These are phyloP conservation scores for Gossypium rotundifolium DNA, from an alignment of 345 rosid species.

Conservation along the genomic window DNA sequence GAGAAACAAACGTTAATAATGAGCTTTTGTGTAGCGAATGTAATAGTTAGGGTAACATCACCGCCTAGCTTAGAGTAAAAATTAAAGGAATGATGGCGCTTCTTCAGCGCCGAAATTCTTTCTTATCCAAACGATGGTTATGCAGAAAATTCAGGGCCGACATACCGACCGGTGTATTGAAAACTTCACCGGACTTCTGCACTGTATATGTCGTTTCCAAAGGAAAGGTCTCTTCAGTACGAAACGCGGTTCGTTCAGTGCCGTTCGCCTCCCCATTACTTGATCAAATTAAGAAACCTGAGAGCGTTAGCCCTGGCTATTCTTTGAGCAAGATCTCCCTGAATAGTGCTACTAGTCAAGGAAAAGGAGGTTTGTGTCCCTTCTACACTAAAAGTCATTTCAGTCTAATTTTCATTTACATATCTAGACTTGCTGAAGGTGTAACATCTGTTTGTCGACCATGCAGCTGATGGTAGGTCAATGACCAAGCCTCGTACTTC, in stretches of 20 bases:
- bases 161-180: constrained; percentile 49
- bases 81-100: not conserved
- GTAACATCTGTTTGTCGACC: not conserved
- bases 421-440: not conserved
- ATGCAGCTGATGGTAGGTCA: not conserved
- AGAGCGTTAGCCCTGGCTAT: not conserved
- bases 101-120: not conserved
- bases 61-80: not conserved
- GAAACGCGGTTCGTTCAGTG: constrained; percentile 50
- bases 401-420: not conserved
- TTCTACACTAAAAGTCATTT: not conserved
- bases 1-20: not conserved
- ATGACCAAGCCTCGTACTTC: constrained; percentile 34
- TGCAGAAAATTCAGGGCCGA: constrained; percentile 69
- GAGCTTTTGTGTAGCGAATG: too few relatives aligned
- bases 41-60: too few relatives aligned
- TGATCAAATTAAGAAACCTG: constrained; percentile 39
- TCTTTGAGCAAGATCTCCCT: constrained; percentile 25
- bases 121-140: not conserved
- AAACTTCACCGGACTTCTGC: constrained; percentile 81
- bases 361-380: constrained; percentile 43
- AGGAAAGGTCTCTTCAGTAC: constrained; percentile 60
- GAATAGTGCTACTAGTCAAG: constrained; percentile 15
- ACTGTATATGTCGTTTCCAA: constrained; percentile 67
- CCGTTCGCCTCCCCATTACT: constrained; percentile 62